Percentiles rank a stretch among this genome's conserved stretches.
Conservation (phyloP, 1,139 yeast species). For the Suhomyces coccinellae region DNA sequence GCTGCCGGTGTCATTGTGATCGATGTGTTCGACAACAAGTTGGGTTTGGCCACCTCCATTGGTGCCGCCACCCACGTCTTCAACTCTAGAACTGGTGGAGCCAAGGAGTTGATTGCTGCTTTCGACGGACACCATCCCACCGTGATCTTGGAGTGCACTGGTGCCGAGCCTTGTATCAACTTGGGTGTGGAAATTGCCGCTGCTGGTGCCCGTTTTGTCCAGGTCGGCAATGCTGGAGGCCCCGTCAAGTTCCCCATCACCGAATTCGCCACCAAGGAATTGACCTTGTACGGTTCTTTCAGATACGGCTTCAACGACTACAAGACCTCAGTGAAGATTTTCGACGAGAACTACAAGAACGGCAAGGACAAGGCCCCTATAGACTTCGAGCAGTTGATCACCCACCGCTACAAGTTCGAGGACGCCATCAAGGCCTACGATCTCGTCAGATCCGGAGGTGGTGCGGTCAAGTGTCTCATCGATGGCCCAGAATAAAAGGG, state of each 20-base stretch:
- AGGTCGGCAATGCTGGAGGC: constrained; percentile 75
- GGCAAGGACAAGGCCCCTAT: constrained; percentile 52
- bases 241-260: constrained; percentile 73
- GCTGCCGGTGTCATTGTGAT: constrained; percentile 68
- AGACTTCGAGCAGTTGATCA: constrained; percentile 60
- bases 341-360: constrained; percentile 58
- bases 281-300: constrained; percentile 72
- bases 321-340: constrained; percentile 66
- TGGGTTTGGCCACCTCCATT: constrained; percentile 57
- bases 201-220: constrained; percentile 68
- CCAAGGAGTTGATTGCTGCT: constrained; percentile 38
- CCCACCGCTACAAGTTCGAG: constrained; percentile 72
- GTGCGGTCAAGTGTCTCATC: constrained; percentile 47
- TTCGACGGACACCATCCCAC: constrained; percentile 51
- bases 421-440: constrained; percentile 84
- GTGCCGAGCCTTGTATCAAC: constrained; percentile 68
- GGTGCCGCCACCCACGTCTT: constrained; percentile 61
- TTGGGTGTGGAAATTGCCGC: constrained; percentile 59
- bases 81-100: constrained; percentile 52
- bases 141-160: constrained; percentile 71
- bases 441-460: constrained; percentile 51
- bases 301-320: constrained; percentile 83
- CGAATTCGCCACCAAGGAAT: constrained; percentile 67
- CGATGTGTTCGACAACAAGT: constrained; percentile 61
- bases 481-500: constrained; percentile 48